These are phyloP conservation scores for Trichoderma semiorbis DNA, from an alignment of 2,329 filamentous ascomycete genomes.

Conservation along the genomic window DNA sequence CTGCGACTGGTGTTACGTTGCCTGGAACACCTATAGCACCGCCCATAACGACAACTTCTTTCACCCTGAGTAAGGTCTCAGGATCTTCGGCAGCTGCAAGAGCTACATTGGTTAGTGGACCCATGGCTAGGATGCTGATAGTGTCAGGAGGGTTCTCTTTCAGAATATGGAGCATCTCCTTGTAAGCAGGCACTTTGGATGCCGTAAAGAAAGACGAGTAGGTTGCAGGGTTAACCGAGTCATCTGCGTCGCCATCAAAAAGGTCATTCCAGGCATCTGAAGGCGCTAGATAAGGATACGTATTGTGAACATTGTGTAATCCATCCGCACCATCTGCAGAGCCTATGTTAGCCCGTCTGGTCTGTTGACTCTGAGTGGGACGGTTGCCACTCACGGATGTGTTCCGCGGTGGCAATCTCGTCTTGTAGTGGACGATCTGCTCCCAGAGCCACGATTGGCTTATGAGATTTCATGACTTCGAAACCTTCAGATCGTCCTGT, in stretches of 20 bases:
- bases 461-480: background rate
- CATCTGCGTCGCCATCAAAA: background rate
- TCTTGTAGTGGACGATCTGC: background rate
- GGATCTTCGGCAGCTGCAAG: background rate
- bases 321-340: background rate
- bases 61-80: background rate
- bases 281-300: background rate
- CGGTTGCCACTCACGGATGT: background rate
- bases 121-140: background rate
- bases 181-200: background rate
- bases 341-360: background rate
- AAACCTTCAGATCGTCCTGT: background rate
- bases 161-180: background rate
- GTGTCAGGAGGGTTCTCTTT: background rate
- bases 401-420: background rate
- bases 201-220: background rate
- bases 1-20: background rate
- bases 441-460: background rate
- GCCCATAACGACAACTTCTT: background rate
- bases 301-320: background rate
- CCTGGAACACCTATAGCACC: background rate
- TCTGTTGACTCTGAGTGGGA: background rate
- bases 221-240: rapidly evolving
- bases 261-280: background rate
- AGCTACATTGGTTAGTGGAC: background rate